Conservation (phyloP, 345 rosid species). For the Microthlaspi erraticum region DNA sequence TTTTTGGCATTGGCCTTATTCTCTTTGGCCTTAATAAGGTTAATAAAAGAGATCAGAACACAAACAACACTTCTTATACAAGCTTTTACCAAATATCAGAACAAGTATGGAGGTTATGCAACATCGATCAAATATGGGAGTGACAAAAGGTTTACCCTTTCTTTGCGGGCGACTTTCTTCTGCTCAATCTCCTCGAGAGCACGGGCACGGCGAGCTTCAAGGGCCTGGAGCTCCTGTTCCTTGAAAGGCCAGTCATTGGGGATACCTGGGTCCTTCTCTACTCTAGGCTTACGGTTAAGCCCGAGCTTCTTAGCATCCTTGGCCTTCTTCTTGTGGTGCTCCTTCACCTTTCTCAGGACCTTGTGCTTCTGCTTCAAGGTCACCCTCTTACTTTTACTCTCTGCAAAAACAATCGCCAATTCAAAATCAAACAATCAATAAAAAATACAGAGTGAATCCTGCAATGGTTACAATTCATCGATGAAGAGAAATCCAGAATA, state of each 20-base stretch:
- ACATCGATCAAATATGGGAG: background rate
- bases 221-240: slow-evolving; percentile 95
- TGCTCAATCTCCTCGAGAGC: slow-evolving; percentile 84
- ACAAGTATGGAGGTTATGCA: background rate
- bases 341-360: slow-evolving; percentile 85
- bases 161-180: slow-evolving; percentile 88
- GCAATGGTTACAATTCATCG: background rate
- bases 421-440: background rate
- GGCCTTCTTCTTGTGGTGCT: slow-evolving; percentile 95
- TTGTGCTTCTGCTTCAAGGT: slow-evolving; percentile 82
- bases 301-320: slow-evolving; percentile 91
- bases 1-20: too few species aligned
- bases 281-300: slow-evolving; percentile 56
- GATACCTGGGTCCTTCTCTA: slow-evolving; percentile 95
- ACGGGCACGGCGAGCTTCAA: slow-evolving; percentile 88
- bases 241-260: slow-evolving; percentile 98
- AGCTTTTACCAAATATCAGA: background rate
- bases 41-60: slow-evolving; percentile 3
- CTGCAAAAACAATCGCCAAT: slow-evolving; percentile 45
- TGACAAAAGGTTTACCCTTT: slow-evolving; percentile 56
- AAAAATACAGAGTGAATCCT: background rate
- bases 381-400: slow-evolving; percentile 95
- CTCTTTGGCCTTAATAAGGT: slow-evolving; percentile 58
- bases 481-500: background rate
- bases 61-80: background rate